Evolutionary conservation across 495 filamentous ascomycete genomes (phyloP), one percentile per base, ranked within the genome.

Genomic region (Trichocladium uniseriatum): DNA sequence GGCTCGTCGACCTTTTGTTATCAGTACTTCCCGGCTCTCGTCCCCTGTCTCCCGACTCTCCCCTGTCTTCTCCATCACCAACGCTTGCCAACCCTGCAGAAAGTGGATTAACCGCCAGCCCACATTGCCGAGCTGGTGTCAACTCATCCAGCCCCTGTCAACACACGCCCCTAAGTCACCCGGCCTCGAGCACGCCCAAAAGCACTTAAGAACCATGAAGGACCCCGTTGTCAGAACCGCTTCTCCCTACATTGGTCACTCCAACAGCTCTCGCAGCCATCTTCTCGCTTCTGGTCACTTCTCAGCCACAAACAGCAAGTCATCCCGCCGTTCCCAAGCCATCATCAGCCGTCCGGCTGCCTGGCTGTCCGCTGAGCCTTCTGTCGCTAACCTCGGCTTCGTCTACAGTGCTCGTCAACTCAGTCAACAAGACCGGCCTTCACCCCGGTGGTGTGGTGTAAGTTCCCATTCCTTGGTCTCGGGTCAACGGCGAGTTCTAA

Each of bases 371-470:
- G n/a, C n/a, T n/a, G n/a, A n/a, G n/a, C 24, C 29, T 4, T 29
- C 1, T 28, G 43, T 42, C 22, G 36, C 50, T 52, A 16, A 49
- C 46, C 20, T 38, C 20, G 10, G 29, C 45, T 9, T 36, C 42
- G 37, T 43, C 32, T 36, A 77, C 82, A 88, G 83, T 89, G 76
- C 71, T 84, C 66, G 39, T 58, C 49, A 78, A 76, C 58, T 81
- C 77, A 59, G 89, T 94, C 55, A 94, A 94, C 76, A 87, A 87
- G 71, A 94, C 87, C 61, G 79, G 78, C 53, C 79, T 94, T 62
- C 74, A 96, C 78, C 91, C 91, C 51, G 74, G 83, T 66, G 91
- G 91, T 82, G 86, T 97, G 44, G 77, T 85, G 89, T 95, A 76
- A 74, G 87, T 79, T 50, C 36, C 43, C 60, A 31, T 3, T 51